Evolutionary conservation across 805 yeast genomes (phyloP), one percentile per base, ranked within the genome.

Genomic region (Yueomyces sinensis): DNA sequence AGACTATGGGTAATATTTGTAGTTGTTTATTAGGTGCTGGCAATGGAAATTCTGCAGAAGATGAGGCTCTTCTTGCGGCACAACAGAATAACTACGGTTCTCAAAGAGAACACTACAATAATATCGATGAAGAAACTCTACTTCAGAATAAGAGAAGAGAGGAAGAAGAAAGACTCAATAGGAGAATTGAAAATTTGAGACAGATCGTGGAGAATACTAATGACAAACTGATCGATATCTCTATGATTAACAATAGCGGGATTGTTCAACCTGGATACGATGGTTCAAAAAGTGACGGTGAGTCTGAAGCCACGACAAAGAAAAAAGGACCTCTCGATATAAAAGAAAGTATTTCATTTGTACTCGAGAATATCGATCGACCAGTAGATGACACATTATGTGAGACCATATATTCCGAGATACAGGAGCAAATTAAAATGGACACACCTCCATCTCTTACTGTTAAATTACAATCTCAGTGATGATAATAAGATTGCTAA

Each of bases 191-290:
- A 18, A 49, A 51, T 32, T 39, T 56, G 29, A 44, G 48, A 20
- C 50, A 50, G 17, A 54, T 56, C 32, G 61, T 56, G 9, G 41
- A 51, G 11, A 48, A 38, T 30, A 53, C 59, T 16, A 56, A 54
- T 28, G 61, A 54, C 36, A 53, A 49, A 32, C 41, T 53, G 19
- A 53, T 56, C 19, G 61, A 56, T 34, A 56, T 56, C n/a, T 54
- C 58, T 3, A 53, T 56, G 61, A 47, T 56, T 17, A 52, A 49
- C 32, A 52, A 54, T 35, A 53, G 59, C 34, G 59, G 58, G 6
- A 53, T 55, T 15, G 59, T 55, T 6, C 33, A 49, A 4, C 50
- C 24, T 20, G 24, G 7, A 7, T 7, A 11, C 24, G 7, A 20
- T 20, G 11, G 24, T n/a, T n/a, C n/a, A n/a, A n/a, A n/a, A n/a